These are phyloP conservation scores for Nymphaea thermarum DNA, from an alignment of 164 flowering plant species.

Conservation along the genomic window DNA sequence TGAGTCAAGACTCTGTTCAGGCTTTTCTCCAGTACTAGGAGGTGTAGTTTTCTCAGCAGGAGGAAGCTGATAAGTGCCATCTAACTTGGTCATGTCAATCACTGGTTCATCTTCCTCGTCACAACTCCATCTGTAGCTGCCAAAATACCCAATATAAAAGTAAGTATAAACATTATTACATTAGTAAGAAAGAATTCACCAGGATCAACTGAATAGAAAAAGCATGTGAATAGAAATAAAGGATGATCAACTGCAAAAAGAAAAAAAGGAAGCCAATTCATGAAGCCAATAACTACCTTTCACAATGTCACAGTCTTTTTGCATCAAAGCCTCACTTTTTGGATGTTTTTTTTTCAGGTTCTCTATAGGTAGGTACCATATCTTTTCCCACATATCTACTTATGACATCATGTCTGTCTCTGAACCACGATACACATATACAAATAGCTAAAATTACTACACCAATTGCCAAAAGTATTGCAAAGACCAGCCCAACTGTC, in stretches of 20 bases:
- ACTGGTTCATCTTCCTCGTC: conserved; percentile 14
- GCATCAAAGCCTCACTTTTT: conserved; percentile 13
- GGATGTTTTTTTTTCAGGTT: conserved; percentile 13
- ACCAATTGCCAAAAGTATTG: neutral
- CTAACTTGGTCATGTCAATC: conserved; percentile 10
- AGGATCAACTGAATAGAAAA: neutral
- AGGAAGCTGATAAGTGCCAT: conserved; percentile 8
- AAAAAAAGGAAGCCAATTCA: neutral
- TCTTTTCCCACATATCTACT: neutral
- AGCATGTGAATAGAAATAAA: neutral
- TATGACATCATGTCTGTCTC: neutral
- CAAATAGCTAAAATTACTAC: neutral
- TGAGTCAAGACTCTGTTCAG: conserved; percentile 1
- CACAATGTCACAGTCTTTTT: conserved; percentile 11
- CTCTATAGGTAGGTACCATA: conserved; percentile 8
- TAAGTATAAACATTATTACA: neutral
- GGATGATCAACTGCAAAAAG: neutral
- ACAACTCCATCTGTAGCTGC: conserved; percentile 10
- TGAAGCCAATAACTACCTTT: conserved; percentile 9
- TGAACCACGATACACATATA: neutral
- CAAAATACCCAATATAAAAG: conserved; percentile 8
- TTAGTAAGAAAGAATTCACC: neutral
- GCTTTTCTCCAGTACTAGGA: conserved; percentile 11
- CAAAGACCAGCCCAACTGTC: neutral
- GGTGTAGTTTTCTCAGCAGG: conserved; percentile 25